Evolutionary conservation across 768 basidiomycete genomes (phyloP).

Genomic region (Filobasidium floriforme): DNA sequence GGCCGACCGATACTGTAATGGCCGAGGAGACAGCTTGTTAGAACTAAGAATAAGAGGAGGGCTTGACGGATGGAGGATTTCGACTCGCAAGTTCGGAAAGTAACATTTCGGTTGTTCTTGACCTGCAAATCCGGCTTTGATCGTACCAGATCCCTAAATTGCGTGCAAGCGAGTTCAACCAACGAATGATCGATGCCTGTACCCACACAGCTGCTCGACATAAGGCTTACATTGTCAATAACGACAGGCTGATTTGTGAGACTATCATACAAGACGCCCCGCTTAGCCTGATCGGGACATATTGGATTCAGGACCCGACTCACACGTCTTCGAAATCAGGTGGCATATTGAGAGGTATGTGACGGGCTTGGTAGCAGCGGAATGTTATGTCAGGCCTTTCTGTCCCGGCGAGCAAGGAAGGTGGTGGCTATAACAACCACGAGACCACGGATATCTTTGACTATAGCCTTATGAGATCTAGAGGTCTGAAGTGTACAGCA

Average conservation of each 20-base stretch:
- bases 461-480: too few species aligned
- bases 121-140: slow-evolving; percentile 98
- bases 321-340: slow-evolving; percentile 45
- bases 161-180: neutral
- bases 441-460: too few species aligned
- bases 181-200: neutral
- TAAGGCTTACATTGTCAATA: slow-evolving; percentile 79
- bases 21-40: neutral
- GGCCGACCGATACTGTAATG: slow-evolving; percentile 76
- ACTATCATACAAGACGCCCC: slow-evolving; percentile 19
- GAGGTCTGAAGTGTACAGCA: too few species aligned
- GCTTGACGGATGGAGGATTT: slow-evolving; percentile 13
- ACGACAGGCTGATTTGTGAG: slow-evolving; percentile 98
- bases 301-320: slow-evolving; percentile 16
- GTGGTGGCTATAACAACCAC: too few species aligned
- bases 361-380: neutral
- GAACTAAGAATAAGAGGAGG: slow-evolving; percentile 19
- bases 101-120: slow-evolving; percentile 99
- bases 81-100: slow-evolving; percentile 89
- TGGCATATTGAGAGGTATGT: slow-evolving; percentile 31
- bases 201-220: neutral
- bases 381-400: neutral
- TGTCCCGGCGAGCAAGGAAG: neutral
- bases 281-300: neutral
- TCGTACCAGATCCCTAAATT: slow-evolving; percentile 84